Percentiles rank a stretch among this genome's conserved stretches.
phyloP scores from a whole-genome alignment of 2,329 filamentous ascomycete genomes.

The Thelonectria olida region DNA sequence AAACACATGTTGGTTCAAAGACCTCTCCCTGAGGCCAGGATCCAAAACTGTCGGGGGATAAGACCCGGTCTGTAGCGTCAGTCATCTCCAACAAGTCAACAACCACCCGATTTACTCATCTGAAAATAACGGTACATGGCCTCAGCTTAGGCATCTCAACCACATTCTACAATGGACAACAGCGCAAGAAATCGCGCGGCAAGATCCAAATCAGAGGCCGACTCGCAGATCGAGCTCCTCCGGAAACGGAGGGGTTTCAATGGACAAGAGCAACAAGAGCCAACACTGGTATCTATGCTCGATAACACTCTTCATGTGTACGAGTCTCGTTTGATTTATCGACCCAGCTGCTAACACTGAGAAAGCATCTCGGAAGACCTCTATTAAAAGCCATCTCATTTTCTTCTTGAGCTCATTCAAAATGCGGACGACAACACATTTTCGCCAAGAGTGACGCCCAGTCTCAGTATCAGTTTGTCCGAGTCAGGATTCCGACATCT shows the following conservation, averaged over 20 bases:
- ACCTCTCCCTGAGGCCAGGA: no score
- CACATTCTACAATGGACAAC: not conserved
- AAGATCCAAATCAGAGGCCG: not conserved
- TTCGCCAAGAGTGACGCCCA: not conserved
- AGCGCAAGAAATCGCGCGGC: not conserved
- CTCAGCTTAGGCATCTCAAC: not conserved
- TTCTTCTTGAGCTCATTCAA: conserved; percentile 13
- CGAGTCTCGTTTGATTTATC: not conserved
- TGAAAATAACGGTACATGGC: no score
- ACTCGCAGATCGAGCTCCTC: not conserved
- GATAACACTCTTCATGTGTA: not conserved
- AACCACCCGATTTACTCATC: no score
- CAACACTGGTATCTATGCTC: not conserved
- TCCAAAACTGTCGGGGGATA: no score
- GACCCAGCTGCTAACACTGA: not conserved
- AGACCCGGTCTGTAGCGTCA: no score
- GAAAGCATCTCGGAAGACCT: not conserved
- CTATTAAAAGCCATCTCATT: conserved; percentile 3
- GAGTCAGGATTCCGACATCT: not conserved
- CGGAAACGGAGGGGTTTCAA: not conserved
- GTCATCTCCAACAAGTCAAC: no score
- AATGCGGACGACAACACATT: conserved; percentile 15
- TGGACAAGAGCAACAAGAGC: not conserved
- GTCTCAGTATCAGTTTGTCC: not conserved
- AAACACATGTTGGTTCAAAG: no score